Evolutionary conservation across 1,284 basidiomycete genomes (phyloP), one percentile per base, ranked within the genome.

Genomic region (Caloboletus firmus): DNA sequence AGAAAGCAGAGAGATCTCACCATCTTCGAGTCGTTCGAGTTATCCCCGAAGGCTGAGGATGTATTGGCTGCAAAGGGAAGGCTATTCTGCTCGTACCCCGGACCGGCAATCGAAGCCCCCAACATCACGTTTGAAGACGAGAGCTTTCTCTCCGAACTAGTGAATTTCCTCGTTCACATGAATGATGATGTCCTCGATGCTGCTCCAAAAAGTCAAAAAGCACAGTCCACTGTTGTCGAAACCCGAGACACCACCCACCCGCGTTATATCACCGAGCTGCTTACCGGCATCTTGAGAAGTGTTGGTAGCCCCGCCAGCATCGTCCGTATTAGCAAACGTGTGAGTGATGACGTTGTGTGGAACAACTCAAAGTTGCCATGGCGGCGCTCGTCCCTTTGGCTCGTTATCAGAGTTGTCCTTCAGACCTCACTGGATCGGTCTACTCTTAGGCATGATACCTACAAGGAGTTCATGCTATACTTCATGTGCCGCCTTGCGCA

Each of bases 391-490:
- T 59, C 73, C 0, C 59, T 75, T 2, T 75, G 75, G 73, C 68
- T 76, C 12, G 54, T 74, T 3, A 58, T 76, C 15, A 63, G 71
- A 36, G 69, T 77, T 17, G 55, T 57, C 1, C 54, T 83, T 11
- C 80, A 82, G 52, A 76, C 74, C 0, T 71, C 75, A 0, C 65
- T 80, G 10, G 46, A 54, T n/a, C 50, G 51, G 7, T 28, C 52
- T 17, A 43, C 42, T 31, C 56, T 51, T 13, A 61, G 58, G n/a
- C 48, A 50, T 34, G 42, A 31, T 18, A 57, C 58, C 0, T 83
- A 82, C 67, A 83, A 83, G 55, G 31, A 50, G 3, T 82, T 83
- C 62, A 76, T 81, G 63, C 52, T 74, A 2, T 76, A 71, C 48
- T 62, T 78, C 32, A 66, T 78, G 57, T 63, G 72, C 4, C 43